Evolutionary conservation across 208 protist species (phyloP).

Genomic region (Strigomonas galati): DNA sequence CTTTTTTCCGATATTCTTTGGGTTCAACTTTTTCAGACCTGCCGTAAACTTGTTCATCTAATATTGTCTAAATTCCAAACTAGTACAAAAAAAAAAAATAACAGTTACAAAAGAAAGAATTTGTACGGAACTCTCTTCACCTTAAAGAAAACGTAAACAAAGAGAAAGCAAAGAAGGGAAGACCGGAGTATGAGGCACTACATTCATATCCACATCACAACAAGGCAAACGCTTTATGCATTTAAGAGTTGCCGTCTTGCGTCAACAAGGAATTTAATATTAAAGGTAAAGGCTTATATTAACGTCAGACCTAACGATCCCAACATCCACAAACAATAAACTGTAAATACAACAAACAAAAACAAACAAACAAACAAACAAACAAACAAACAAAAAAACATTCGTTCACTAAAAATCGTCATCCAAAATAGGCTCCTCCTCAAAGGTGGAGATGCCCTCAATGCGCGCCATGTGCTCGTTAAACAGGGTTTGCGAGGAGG

Average conservation of each 20-base stretch:
- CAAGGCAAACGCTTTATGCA: not conserved
- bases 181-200: not conserved
- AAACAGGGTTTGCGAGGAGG: constrained; percentile 65
- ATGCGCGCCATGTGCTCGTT: constrained; percentile 74
- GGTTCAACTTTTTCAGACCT: constrained; percentile 22
- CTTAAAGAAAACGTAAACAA: constrained; percentile 6
- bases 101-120: not conserved
- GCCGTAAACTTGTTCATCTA: not conserved
- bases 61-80: too few species aligned
- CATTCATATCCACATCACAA: constrained; percentile 10
- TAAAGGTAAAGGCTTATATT: constrained; percentile 3
- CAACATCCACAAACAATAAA: too few species aligned
- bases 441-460: constrained; percentile 79
- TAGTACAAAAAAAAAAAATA: not conserved
- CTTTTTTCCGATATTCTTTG: constrained; percentile 9
- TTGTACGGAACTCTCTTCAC: not conserved
- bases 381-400: constrained; percentile 10
- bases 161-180: constrained; percentile 13
- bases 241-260: not conserved
- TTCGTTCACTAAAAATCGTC: constrained; percentile 32
- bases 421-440: constrained; percentile 72
- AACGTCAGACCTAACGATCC: too few species aligned
- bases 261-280: not conserved
- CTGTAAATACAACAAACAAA: constrained; percentile 11
- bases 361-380: constrained; percentile 17